Percentiles rank a stretch among this genome's conserved stretches.
Conservation (phyloP, 1,284 basidiomycete genomes). For the Paramarasmius palmivorus region DNA sequence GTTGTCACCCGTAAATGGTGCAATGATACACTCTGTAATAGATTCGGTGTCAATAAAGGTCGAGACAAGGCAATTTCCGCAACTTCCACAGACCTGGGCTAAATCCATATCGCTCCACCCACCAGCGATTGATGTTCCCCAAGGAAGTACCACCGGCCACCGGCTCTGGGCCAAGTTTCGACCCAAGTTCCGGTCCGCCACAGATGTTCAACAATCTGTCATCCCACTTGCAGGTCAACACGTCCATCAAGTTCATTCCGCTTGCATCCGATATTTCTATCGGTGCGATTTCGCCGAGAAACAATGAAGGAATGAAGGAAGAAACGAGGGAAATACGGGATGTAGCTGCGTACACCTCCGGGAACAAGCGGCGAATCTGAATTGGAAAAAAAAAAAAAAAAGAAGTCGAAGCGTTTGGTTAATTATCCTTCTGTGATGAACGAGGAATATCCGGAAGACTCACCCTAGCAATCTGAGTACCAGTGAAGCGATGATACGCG, state of each 20-base stretch:
- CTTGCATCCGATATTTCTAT: slow-evolving; percentile 84
- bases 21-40: slow-evolving; percentile 69
- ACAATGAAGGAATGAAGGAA: slow-evolving; percentile 81
- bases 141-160: slow-evolving; percentile 69
- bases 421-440: background rate
- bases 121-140: slow-evolving; percentile 72
- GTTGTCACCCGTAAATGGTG: slow-evolving; percentile 91
- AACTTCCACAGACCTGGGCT: slow-evolving; percentile 46
- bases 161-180: slow-evolving; percentile 81
- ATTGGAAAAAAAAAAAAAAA: no score
- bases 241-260: slow-evolving; percentile 88
- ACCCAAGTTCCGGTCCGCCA: slow-evolving; percentile 63
- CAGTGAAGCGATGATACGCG: slow-evolving; percentile 89
- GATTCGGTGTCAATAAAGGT: background rate
- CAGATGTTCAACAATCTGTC: slow-evolving; percentile 59
- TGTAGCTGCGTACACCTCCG: slow-evolving; percentile 67
- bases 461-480: slow-evolving; percentile 80
- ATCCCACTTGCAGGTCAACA: slow-evolving; percentile 71
- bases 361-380: slow-evolving; percentile 60
- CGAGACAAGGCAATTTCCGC: slow-evolving; percentile 4
- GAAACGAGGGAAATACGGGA: slow-evolving; percentile 80
- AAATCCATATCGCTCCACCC: slow-evolving; percentile 79
- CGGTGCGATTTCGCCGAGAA: slow-evolving; percentile 67
- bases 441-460: slow-evolving; percentile 20
- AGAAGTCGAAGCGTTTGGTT: background rate